These are phyloP conservation scores for Novymonas esmeraldas DNA, from an alignment of 208 protist species.

Conservation along the genomic window DNA sequence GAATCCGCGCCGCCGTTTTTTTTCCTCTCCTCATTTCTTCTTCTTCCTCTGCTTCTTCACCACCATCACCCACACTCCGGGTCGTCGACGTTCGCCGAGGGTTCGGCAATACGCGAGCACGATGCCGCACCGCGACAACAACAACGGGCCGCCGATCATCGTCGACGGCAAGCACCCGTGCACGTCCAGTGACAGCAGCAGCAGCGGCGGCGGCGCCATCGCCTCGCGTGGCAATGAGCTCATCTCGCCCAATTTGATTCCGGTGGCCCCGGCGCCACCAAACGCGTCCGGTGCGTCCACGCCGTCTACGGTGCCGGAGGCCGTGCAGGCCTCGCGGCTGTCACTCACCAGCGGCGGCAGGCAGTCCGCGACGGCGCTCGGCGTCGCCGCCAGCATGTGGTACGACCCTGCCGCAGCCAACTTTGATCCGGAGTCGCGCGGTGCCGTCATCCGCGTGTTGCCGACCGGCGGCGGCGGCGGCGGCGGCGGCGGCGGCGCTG, in stretches of 20 bases:
- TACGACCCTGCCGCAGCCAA: conserved; percentile 18
- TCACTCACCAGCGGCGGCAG: background rate
- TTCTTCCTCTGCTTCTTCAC: background rate
- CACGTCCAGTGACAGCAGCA: conserved; percentile 10
- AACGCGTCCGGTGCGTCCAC: conserved; percentile 5
- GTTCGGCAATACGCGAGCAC: background rate
- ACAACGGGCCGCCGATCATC: conserved; percentile 3
- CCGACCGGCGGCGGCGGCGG: background rate
- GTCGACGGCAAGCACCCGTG: conserved; percentile 17
- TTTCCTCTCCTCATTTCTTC: background rate
- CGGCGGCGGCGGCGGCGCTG: background rate
- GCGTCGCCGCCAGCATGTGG: conserved; percentile 6
- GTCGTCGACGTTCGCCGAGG: too few relatives aligned
- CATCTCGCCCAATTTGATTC: conserved; percentile 8
- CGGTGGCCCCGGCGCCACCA: background rate
- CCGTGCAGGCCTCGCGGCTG: conserved; percentile 4
- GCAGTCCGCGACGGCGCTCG: background rate
- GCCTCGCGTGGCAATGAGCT: conserved; percentile 4
- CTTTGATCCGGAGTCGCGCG: conserved; percentile 8
- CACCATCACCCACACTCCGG: too few relatives aligned
- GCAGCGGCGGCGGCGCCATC: conserved; percentile 1
- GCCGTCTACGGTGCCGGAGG: conserved; percentile 5
- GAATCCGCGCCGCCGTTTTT: background rate
- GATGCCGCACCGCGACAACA: background rate
- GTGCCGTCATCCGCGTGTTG: conserved; percentile 20